Evolutionary conservation across 2,329 filamentous ascomycete genomes (phyloP).

Genomic region (Cercospora sp.): DNA sequence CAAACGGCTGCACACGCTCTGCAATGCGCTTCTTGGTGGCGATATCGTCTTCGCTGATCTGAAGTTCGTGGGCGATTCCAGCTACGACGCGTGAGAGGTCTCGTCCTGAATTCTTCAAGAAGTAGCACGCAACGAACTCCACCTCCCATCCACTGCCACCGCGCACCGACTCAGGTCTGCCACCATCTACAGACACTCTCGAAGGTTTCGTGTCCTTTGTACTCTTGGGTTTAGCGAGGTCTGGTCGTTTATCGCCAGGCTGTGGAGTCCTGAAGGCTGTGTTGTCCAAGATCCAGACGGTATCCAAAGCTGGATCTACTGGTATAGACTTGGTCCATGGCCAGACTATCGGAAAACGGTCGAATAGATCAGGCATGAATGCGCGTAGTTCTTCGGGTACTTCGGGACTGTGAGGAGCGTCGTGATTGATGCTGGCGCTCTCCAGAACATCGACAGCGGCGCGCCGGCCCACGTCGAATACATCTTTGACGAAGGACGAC

Average conservation of each 20-base stretch:
- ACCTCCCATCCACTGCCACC: conserved; percentile 64
- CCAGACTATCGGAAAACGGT: conserved; percentile 56
- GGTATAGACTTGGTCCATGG: conserved; percentile 39
- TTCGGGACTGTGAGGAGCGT: conserved; percentile 37
- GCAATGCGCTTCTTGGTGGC: conserved; percentile 64
- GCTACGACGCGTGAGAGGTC: conserved; percentile 68
- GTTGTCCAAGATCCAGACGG: conserved; percentile 88
- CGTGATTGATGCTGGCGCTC: conserved; percentile 32
- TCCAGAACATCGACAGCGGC: conserved; percentile 33
- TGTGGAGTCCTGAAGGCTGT: conserved; percentile 66
- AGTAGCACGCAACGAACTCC: conserved; percentile 81
- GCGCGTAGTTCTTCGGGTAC: conserved; percentile 36
- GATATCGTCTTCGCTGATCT: conserved; percentile 55
- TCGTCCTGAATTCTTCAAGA: conserved; percentile 69
- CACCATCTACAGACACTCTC: conserved; percentile 37
- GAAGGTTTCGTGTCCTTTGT: conserved; percentile 28
- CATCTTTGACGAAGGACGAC: conserved; percentile 34
- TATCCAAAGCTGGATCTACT: conserved; percentile 65
- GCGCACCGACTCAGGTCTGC: conserved; percentile 19
- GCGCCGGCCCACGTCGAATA: conserved; percentile 34
- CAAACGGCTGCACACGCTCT: conserved; percentile 71
- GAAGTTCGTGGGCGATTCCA: conserved; percentile 68
- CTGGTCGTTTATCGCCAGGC: conserved; percentile 28
- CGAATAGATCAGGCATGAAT: conserved; percentile 40
- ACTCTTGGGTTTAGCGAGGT: conserved; percentile 26